These are phyloP conservation scores for Cadophora sp. DNA, from an alignment of 2,329 filamentous ascomycete species.

Conservation along the genomic window DNA sequence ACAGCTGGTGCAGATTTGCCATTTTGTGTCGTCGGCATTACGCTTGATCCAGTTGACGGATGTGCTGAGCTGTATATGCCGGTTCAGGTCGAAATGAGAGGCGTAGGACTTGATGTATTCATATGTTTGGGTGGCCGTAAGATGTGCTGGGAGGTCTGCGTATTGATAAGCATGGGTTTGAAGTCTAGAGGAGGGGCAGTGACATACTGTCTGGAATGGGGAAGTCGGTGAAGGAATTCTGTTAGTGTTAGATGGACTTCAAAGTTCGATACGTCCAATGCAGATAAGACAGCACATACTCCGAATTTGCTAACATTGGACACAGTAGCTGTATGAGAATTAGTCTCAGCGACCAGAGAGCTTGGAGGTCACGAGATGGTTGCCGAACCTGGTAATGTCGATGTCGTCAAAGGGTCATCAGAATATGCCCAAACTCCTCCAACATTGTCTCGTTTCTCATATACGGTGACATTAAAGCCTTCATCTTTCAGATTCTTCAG, in stretches of 20 bases:
- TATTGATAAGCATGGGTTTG: not conserved
- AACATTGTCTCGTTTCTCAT: conserved; percentile 48
- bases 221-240: conserved; percentile 19
- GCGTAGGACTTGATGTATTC: conserved; percentile 51
- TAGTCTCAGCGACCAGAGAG: not conserved
- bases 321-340: not conserved
- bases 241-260: not conserved
- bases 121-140: conserved; percentile 41
- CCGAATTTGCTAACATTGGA: conserved; percentile 17
- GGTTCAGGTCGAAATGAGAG: conserved; percentile 47
- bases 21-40: conserved; percentile 42
- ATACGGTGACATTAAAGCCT: conserved; percentile 51
- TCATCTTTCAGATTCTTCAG: conserved; percentile 51
- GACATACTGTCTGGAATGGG: conserved; percentile 7
- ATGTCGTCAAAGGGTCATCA: conserved; percentile 45
- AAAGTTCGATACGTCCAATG: not conserved
- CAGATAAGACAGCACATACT: not conserved
- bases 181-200: not conserved
- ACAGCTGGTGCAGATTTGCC: conserved; percentile 31
- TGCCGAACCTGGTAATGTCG: not conserved
- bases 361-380: not conserved
- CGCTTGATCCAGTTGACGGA: conserved; percentile 43
- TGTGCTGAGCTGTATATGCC: conserved; percentile 46
- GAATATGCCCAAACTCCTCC: conserved; percentile 54
- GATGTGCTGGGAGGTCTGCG: conserved; percentile 18